Evolutionary conservation across 169 alveolate species (phyloP).

Genomic region (Plasmodium berghei): DNA sequence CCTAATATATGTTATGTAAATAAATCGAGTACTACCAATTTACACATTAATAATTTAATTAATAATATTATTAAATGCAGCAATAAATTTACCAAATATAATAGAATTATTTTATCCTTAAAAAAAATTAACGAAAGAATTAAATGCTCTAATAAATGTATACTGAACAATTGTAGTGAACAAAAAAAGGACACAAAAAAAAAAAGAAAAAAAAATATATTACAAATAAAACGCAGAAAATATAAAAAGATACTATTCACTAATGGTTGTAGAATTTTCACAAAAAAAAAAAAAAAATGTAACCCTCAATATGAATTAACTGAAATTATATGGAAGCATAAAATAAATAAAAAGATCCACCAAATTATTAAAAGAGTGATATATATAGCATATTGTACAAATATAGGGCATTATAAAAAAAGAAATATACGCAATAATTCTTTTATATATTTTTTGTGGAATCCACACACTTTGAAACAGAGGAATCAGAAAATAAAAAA

Average conservation of each 20-base stretch:
- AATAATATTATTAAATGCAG: conserved; percentile 1
- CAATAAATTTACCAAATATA: conserved; percentile 27
- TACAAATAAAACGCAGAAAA: background rate
- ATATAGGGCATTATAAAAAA: conserved; percentile 2
- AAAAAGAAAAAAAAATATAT: conserved; percentile 5
- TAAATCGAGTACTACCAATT: background rate
- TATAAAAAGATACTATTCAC: too few relatives aligned
- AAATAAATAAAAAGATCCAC: conserved; percentile 14
- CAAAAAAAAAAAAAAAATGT: conserved; percentile 15
- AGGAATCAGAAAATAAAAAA: background rate
- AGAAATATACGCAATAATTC: background rate
- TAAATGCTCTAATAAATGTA: conserved; percentile 1
- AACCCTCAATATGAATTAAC: conserved; percentile 2
- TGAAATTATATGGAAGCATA: conserved; percentile 1
- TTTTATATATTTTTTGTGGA: too few relatives aligned
- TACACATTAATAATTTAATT: background rate
- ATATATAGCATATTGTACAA: conserved; percentile 2
- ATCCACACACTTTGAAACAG: too few relatives aligned
- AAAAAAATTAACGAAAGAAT: conserved; percentile 39
- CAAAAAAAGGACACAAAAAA: background rate
- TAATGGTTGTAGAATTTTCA: background rate
- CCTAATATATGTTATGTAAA: background rate
- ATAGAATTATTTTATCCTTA: conserved; percentile 26
- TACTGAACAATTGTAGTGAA: background rate
- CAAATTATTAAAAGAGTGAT: conserved; percentile 10